Evolutionary conservation across 306 rosid genomes (phyloP), one percentile per base, ranked within the genome.

Genomic region (Cicer judaicum): DNA sequence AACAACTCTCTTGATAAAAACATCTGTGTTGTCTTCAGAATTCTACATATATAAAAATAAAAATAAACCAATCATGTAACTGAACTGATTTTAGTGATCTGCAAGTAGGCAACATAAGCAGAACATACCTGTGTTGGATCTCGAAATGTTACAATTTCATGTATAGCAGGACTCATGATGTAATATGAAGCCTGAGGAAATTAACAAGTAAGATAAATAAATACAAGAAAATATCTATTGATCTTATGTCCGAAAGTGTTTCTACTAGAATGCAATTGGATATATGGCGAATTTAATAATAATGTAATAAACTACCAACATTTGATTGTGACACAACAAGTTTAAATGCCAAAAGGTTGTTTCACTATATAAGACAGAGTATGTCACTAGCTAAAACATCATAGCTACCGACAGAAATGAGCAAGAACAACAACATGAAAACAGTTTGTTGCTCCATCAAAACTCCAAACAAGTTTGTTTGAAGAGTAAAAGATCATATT

Each of bases 1-100:
- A 64, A 93, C 97, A 83, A 91, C 81, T 89, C 97, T 87, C 85
- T 91, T 91, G 42, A 93, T 89, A 81, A 89, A 89, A 54, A 91
- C 68, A 42, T 72, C 82, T 72, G 87, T 78, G 48, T 65, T 68
- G 29, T 84, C 85, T 70, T 79, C 88, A 41, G 81, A 70, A 10
- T 19, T 78, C 97, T 94, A 76, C 74, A 72, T 43, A 3, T 29
- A 29, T 29, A 3, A 13, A 84, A 44, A 81, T 18, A 18, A 18
- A 18, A 18, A 18, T 18, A 82, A 73, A 65, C 67, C 82, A 88
- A 57, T 44, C 61, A 61, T 74, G 62, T 41, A 66, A 82, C 9
- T 38, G 73, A 56, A 73, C 16, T 55, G 77, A 38, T 24, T 29
- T 59, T 55, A 77, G 46, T 24, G 44, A 49, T 21, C 21, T 49